Base-by-base conservation (phyloP, 164 flowering plant genomes). In the Amborella trichopoda region DNA sequence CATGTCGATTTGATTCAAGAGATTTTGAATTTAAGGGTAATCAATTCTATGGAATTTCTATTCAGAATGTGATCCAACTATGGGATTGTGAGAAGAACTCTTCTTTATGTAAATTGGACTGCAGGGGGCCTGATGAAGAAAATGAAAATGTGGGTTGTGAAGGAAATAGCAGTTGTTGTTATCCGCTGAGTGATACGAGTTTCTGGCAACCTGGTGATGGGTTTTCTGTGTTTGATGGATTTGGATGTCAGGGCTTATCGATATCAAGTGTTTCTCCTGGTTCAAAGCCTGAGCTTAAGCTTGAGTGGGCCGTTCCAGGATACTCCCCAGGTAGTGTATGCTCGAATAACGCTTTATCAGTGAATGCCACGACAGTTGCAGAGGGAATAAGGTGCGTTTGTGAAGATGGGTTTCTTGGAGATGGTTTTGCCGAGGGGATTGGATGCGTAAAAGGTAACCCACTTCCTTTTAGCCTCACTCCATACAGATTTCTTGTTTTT, bases 41-140 rank as follows among this genome's bases (percentile, higher is more conserved):
- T 20, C 63, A 32, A 4, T 71, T 63, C 58, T 78, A 71, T 30
- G 77, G 75, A 2, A 58, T 82, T 10, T 78, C 95, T 0, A 46
- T 23, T 6, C 77, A 82, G 32, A 85, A 85, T 48, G 68, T 82
- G 4, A 14, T 86, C 24, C 77, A 73, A 6, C 55, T 82, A 44
- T 82, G 76, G 37, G 88, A 73, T 30, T 86, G 88, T 49, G 83
- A 74, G 27, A n/a, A n/a, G n/a, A 87, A 86, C 49, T 80, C 88
- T 23, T 82, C 89, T 2, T 39, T 80, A 27, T 82, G 95, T 55
- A 73, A 64, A 44, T 39, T 72, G 2, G 72, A 55, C 16, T 82
- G 91, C 23, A 78, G 71, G 27, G 68, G 56, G 3, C 55, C 47
- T n/a, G n/a, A n/a, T n/a, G n/a, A n/a, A n/a, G n/a, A n/a, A n/a